Conservation (phyloP, 371 early-diverging fungal genomes). For the Rhizopus delemar region DNA sequence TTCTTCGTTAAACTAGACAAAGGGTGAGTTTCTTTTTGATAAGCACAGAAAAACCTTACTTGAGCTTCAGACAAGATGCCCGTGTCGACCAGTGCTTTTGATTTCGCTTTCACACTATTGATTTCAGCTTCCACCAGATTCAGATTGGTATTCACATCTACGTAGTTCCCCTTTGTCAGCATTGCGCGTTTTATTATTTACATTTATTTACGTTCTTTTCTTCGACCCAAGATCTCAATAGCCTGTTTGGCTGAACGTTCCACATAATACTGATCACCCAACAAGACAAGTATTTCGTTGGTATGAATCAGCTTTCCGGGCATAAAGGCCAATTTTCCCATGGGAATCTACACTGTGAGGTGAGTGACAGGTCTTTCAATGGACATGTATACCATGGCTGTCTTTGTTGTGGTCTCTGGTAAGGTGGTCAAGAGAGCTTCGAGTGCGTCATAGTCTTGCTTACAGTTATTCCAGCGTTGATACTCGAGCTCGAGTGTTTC, state of each 20-base stretch:
- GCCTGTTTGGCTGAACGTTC: slow-evolving; percentile 83
- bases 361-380: background rate
- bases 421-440: slow-evolving; percentile 53
- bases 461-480: slow-evolving; percentile 40
- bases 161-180: background rate
- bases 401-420: slow-evolving; percentile 52
- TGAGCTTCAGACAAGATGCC: slow-evolving; percentile 21
- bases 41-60: background rate
- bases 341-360: slow-evolving; percentile 58
- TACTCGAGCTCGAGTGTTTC: slow-evolving; percentile 19
- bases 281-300: slow-evolving; percentile 80
- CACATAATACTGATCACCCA: slow-evolving; percentile 92
- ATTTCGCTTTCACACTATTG: slow-evolving; percentile 44
- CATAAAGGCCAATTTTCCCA: slow-evolving; percentile 87
- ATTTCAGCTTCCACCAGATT: slow-evolving; percentile 54
- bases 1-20: slow-evolving; percentile 76
- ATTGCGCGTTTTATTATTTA: background rate
- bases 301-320: slow-evolving; percentile 87
- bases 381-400: slow-evolving; percentile 53
- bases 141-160: slow-evolving; percentile 68
- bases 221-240: slow-evolving; percentile 64
- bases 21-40: too few species aligned
- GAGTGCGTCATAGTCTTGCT: slow-evolving; percentile 58
- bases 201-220: slow-evolving; percentile 60
- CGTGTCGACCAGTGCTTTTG: slow-evolving; percentile 13